These are phyloP conservation scores for Boletus rex-veris DNA, from an alignment of 768 basidiomycete genomes.

Conservation along the genomic window DNA sequence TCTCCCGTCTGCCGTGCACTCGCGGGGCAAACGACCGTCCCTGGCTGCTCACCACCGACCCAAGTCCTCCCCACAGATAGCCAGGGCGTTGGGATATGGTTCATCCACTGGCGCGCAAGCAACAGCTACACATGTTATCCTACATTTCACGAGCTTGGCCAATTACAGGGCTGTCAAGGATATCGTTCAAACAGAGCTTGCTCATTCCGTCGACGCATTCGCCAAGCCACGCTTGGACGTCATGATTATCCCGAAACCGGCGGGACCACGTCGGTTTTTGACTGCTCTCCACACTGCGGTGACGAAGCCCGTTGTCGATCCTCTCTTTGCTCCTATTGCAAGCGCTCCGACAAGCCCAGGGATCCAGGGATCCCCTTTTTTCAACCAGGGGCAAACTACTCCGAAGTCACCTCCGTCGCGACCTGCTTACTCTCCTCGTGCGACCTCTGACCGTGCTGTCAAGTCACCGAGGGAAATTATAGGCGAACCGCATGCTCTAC, in stretches of 20 bases:
- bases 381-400: conserved; percentile 27
- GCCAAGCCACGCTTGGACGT: conserved; percentile 70
- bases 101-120: conserved; percentile 28
- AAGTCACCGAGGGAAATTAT: conserved; percentile 49
- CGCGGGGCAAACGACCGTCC: conserved; percentile 61
- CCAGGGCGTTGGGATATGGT: conserved; percentile 47
- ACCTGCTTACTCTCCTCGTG: conserved; percentile 44
- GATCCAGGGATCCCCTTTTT: conserved; percentile 46
- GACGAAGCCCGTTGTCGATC: conserved; percentile 82
- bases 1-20: conserved; percentile 37
- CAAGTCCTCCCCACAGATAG: conserved; percentile 77
- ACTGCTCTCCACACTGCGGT: conserved; percentile 91
- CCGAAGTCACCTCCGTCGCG: conserved; percentile 45
- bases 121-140: conserved; percentile 43
- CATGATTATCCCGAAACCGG: conserved; percentile 96
- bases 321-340: conserved; percentile 91
- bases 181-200: conserved; percentile 58
- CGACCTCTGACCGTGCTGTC: conserved; percentile 61
- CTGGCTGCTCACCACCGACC: conserved; percentile 66
- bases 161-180: conserved; percentile 91
- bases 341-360: conserved; percentile 85
- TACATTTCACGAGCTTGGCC: conserved; percentile 88
- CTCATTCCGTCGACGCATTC: conserved; percentile 43
- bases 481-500: conserved; percentile 36
- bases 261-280: conserved; percentile 88